Evolutionary conservation across 768 basidiomycete genomes (phyloP), one percentile per base, ranked within the genome.

Genomic region (Collybiopsis confluens): DNA sequence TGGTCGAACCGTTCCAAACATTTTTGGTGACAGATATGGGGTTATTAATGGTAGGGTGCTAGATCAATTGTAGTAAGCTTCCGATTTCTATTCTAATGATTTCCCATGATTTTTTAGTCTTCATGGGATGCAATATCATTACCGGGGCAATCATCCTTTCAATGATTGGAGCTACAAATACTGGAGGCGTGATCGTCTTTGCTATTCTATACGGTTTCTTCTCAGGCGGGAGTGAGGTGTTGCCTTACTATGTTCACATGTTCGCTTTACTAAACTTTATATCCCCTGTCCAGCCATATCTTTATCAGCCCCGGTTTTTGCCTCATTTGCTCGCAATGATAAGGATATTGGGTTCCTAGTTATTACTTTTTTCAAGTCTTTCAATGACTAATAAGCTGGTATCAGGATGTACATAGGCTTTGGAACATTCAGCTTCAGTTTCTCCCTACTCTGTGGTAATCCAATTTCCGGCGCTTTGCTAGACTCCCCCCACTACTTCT

Each of bases 351-450:
- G 41, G 41, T 42, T 23, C 6, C 6, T 42, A 42, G 6, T 42
- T n/a, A 42, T 7, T 42, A 6, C 6, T n/a, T n/a, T 5, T 42
- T 42, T n/a, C 41, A 7, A 7, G n/a, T 23, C 6, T n/a, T 42
- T 6, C 41, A 42, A 42, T 42, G 8, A 8, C 41, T 42, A n/a
- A 42, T 18, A 42, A 42, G 8, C 23, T 42, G 41, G n/a, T 42
- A 42, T 42, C 41, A 42, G 41, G 41, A 42, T 23, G 23, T n/a
- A 23, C n/a, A 42, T 42, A 7, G 41, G 41, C 41, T 7, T 42
- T 42, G 41, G 41, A 42, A 42, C 41, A 42, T 42, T 42, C 41
- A 42, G 41, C 41, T 42, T 42, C 41, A 42, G 41, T n/a, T 42
- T 42, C n/a, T 6, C 41, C 6, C 41, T 42, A n/a, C 41, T 42